A percentile compares a stretch with the other conserved stretches of the same genome.
Conservation (phyloP, 2,329 filamentous ascomycete genomes). For the Pseudocercospora pini-densiflorae region DNA sequence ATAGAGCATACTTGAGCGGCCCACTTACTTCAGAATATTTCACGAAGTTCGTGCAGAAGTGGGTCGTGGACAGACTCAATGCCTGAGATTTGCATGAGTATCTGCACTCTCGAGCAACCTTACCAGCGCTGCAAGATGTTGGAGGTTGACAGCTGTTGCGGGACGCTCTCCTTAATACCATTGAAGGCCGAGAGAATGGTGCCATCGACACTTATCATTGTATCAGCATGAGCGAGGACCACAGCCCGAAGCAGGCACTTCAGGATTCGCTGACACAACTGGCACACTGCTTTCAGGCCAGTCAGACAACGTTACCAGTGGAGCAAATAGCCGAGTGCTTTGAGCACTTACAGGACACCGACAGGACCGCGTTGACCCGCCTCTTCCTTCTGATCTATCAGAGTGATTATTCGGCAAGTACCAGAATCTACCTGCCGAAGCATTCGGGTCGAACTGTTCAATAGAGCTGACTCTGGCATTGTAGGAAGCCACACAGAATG, state of each 20-base stretch:
- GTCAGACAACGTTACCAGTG: neutral
- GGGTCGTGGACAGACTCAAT: neutral
- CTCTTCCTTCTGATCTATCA: constrained; percentile 8
- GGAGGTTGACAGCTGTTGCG: neutral
- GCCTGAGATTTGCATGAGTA: neutral
- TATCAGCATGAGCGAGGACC: constrained; percentile 4
- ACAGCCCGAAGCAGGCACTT: constrained; percentile 11
- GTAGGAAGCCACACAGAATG: neutral
- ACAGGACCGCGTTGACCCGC: constrained; percentile 2
- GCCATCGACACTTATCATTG: neutral
- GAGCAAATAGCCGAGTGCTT: constrained; percentile 12
- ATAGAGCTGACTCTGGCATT: neutral
- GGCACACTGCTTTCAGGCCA: constrained; percentile 10
- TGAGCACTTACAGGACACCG: neutral
- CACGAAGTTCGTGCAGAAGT: constrained; percentile 13
- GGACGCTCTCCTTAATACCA: neutral
- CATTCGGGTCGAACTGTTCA: neutral
- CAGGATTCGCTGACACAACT: constrained; percentile 11
- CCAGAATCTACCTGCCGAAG: neutral
- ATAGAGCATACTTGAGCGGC: neutral
- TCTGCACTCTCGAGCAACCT: neutral
- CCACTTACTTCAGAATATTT: constrained; percentile 9
- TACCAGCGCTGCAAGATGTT: neutral
- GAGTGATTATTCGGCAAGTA: neutral
- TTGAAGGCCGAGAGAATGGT: neutral